phyloP scores from a whole-genome alignment of 2,329 filamentous ascomycete species.

The Nectriaceae sp. region DNA sequence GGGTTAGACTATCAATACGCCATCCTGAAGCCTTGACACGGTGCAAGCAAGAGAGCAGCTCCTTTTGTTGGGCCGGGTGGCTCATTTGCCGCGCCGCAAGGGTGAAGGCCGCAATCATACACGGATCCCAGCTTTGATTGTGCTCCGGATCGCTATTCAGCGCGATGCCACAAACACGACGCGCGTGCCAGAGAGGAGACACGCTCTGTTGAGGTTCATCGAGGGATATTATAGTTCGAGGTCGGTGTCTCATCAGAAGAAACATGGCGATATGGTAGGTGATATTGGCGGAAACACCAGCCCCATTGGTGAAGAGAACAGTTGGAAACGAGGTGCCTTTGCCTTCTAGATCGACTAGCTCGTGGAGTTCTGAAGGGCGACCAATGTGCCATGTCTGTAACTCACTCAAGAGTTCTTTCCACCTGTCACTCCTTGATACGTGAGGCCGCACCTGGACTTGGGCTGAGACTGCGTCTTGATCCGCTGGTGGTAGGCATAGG shows the following conservation, averaged over 20 bases:
- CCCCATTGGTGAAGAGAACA: neutral
- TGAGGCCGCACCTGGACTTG: too few relatives aligned
- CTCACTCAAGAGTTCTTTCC: neutral
- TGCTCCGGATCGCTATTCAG: neutral
- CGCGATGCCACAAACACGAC: neutral
- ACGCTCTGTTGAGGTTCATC: neutral
- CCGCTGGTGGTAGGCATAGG: neutral
- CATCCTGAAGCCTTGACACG: neutral
- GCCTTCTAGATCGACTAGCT: neutral
- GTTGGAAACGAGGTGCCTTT: neutral
- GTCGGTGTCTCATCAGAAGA: neutral
- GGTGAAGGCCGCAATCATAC: slow-evolving; percentile 4
- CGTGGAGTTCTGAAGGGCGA: neutral
- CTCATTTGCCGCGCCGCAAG: neutral
- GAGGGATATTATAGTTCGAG: neutral
- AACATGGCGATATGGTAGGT: neutral
- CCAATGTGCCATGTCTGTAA: neutral
- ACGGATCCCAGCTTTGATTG: slow-evolving; percentile 5
- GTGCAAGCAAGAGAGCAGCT: neutral
- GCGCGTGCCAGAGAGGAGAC: neutral
- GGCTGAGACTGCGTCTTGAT: neutral
- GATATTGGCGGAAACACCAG: neutral
- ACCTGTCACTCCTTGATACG: neutral
- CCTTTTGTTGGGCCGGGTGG: neutral
- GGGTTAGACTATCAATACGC: slow-evolving; percentile 1